A percentile compares a stretch with the other conserved stretches of the same genome.
Conservation (phyloP, 371 early-diverging fungal genomes). For the Mucor racemosus region DNA sequence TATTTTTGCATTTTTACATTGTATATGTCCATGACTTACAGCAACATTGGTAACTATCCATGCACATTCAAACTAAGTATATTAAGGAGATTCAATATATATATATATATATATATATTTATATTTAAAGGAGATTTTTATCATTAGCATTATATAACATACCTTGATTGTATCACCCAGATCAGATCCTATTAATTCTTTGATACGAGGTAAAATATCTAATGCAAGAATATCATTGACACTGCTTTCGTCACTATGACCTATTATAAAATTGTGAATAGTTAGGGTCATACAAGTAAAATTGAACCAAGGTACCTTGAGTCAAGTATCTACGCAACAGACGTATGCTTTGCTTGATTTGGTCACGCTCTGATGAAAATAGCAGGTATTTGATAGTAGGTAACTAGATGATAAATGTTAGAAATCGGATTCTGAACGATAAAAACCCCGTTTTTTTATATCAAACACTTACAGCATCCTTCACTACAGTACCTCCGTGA, state of each 20-base stretch:
- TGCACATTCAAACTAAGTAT: constrained; percentile 59
- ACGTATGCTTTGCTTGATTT: constrained; percentile 33
- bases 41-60: constrained; percentile 70
- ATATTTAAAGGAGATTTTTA: background rate
- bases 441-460: constrained; percentile 6
- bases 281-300: background rate
- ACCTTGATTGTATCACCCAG: constrained; percentile 36
- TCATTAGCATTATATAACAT: background rate
- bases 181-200: constrained; percentile 31
- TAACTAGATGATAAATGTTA: constrained; percentile 15
- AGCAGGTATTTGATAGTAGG: constrained; percentile 29
- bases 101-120: constrained; percentile 1
- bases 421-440: constrained; percentile 19
- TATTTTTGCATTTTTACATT: too few relatives aligned
- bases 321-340: constrained; percentile 45
- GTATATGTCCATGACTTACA: constrained; percentile 34
- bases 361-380: constrained; percentile 25
- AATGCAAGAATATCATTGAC: constrained; percentile 41
- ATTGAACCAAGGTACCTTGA: constrained; percentile 31
- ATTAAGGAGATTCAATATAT: constrained; percentile 5
- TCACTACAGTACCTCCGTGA: constrained; percentile 28
- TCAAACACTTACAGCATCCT: constrained; percentile 27
- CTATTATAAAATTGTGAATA: background rate
- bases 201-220: constrained; percentile 42
- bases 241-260: constrained; percentile 21